Percentiles rank a stretch among this genome's conserved stretches.
Conservation (phyloP, 1,139 yeast species). For the Kodamaea arcana region DNA sequence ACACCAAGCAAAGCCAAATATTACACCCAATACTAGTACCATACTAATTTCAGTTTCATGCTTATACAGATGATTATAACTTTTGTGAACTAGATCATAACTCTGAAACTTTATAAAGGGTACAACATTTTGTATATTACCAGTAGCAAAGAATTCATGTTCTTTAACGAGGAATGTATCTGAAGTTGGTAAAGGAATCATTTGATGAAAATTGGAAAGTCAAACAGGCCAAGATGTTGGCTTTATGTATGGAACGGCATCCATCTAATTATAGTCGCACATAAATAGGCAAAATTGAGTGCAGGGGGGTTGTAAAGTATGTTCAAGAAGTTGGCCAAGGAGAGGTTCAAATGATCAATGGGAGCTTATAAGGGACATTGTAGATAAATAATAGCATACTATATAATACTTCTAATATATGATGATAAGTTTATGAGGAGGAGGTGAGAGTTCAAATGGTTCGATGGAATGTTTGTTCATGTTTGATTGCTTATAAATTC, state of each 20-base stretch:
- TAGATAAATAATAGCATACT: no score
- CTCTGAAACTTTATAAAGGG: slow-evolving; percentile 17
- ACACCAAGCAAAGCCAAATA: not conserved
- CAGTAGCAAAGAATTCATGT: slow-evolving; percentile 28
- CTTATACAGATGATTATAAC: slow-evolving; percentile 7
- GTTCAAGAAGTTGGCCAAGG: no score
- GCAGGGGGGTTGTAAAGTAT: no score
- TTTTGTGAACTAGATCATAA: slow-evolving; percentile 11
- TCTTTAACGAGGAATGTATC: slow-evolving; percentile 24
- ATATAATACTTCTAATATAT: no score
- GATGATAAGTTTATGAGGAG: no score
- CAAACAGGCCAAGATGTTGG: not conserved
- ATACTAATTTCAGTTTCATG: slow-evolving; percentile 2
- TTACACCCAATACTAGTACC: slow-evolving; percentile 1
- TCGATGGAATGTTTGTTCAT: no score
- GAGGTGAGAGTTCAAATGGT: no score
- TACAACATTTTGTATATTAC: slow-evolving; percentile 16
- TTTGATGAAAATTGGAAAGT: not conserved
- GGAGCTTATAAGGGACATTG: no score
- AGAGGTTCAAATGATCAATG: no score
- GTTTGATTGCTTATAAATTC: no score
- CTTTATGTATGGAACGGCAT: not conserved
- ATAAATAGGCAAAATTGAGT: no score
- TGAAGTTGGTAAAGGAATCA: slow-evolving; percentile 18
- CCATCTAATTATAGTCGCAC: no score